A percentile compares a stretch with the other conserved stretches of the same genome.
These are phyloP conservation scores for Apostasia ramifera DNA, from an alignment of 106 monocot genomes.

Conservation along the genomic window DNA sequence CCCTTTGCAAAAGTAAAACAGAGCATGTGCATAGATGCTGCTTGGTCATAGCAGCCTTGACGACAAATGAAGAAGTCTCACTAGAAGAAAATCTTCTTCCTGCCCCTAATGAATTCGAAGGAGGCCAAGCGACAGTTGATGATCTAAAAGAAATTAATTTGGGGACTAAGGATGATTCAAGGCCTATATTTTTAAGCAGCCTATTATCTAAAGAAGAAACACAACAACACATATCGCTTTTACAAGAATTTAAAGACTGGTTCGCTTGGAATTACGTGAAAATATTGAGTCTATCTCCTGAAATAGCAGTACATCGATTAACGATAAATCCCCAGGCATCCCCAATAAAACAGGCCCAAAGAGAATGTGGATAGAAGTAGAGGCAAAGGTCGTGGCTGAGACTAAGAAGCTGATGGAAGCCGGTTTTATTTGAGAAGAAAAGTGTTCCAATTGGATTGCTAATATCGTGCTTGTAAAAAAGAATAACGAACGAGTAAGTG, in stretches of 20 bases:
- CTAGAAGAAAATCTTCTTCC: no score
- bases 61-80: no score
- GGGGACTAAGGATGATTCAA: no score
- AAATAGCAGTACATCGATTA: not conserved
- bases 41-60: no score
- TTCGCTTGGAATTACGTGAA: slow-evolving; percentile 11
- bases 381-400: not conserved
- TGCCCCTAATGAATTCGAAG: no score
- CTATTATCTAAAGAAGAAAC: no score
- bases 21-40: no score
- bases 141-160: no score
- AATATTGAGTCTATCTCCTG: not conserved
- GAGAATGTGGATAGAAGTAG: not conserved
- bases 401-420: not conserved
- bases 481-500: not conserved
- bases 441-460: slow-evolving; percentile 1
- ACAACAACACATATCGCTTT: no score
- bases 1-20: no score
- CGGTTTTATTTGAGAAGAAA: slow-evolving; percentile 1
- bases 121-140: no score
- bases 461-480: slow-evolving; percentile 9
- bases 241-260: not conserved
- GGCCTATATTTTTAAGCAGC: no score
- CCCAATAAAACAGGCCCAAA: not conserved
- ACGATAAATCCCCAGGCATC: not conserved